Conservation (phyloP, 441 rosid genomes). For the Pelargonium myrrhifolium region DNA sequence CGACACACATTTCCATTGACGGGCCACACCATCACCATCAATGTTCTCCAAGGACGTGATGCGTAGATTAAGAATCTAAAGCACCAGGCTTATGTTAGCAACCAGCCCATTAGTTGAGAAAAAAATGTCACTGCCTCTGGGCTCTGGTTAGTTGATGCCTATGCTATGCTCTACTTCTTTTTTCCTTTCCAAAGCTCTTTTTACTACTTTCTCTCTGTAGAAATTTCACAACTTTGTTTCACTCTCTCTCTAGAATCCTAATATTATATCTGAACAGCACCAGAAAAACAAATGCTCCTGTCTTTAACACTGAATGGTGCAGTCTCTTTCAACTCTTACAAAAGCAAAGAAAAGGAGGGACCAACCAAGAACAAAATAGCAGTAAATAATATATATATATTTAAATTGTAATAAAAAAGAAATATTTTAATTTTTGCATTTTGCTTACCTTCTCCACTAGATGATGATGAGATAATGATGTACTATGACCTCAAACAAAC, state of each 20-base stretch:
- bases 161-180: not conserved
- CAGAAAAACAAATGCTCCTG: slow-evolving; percentile 22
- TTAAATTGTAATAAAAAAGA: slow-evolving; percentile 3
- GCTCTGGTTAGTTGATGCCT: slow-evolving; percentile 1
- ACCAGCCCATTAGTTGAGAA: slow-evolving; percentile 10
- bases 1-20: slow-evolving; percentile 31
- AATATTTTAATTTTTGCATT: slow-evolving; percentile 16
- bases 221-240: not conserved
- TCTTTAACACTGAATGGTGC: slow-evolving; percentile 29
- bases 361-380: not conserved
- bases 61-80: slow-evolving; percentile 20
- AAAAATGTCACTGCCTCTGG: not conserved
- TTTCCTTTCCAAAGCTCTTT: not conserved
- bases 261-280: slow-evolving; percentile 16
- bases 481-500: slow-evolving; percentile 26
- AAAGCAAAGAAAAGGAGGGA: not conserved
- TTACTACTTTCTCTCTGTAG: not conserved
- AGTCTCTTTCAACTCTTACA: slow-evolving; percentile 32
- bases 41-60: slow-evolving; percentile 2
- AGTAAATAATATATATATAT: not conserved
- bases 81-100: slow-evolving; percentile 18
- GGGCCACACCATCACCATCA: slow-evolving; percentile 21
- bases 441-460: slow-evolving; percentile 39
- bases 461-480: slow-evolving; percentile 93
- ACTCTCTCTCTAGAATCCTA: slow-evolving; percentile 10